Conservation (phyloP, 495 filamentous ascomycete genomes). For the Daldinia decipiens region DNA sequence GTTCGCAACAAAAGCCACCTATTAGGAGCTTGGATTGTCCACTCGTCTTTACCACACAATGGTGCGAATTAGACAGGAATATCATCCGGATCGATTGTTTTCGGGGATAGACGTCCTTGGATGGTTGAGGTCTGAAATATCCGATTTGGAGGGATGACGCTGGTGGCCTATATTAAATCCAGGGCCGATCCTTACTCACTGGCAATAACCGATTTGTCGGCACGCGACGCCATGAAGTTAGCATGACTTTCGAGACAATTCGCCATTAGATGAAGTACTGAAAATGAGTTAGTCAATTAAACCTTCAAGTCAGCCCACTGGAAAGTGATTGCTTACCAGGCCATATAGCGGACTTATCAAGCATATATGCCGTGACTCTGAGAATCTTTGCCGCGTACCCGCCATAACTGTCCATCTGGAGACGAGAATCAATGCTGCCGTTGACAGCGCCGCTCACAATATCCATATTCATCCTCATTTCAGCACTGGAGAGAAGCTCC, state of each 20-base stretch:
- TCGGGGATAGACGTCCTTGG: neutral
- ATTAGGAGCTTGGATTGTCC: neutral
- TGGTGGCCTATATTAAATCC: neutral
- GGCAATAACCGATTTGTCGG: constrained; percentile 68
- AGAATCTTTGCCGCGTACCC: constrained; percentile 90
- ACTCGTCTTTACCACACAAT: neutral
- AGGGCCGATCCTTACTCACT: constrained; percentile 38
- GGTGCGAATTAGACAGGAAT: neutral
- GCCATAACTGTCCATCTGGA: constrained; percentile 69
- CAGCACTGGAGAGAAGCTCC: constrained; percentile 79
- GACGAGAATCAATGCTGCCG: constrained; percentile 59
- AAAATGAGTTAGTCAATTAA: constrained; percentile 8
- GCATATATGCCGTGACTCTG: constrained; percentile 85
- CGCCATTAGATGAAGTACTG: constrained; percentile 89
- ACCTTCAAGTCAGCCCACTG: too few species aligned
- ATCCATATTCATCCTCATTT: constrained; percentile 78
- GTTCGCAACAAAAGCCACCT: too few species aligned
- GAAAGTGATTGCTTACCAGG: constrained; percentile 69
- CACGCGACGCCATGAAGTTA: constrained; percentile 75
- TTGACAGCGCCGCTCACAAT: constrained; percentile 54
- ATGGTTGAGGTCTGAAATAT: neutral
- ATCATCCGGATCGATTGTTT: neutral
- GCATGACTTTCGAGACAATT: constrained; percentile 87
- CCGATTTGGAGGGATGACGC: constrained; percentile 23
- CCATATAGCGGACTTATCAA: constrained; percentile 92